phyloP scores from a whole-genome alignment of 139 green algal species.

The Nannochloris sp. region DNA sequence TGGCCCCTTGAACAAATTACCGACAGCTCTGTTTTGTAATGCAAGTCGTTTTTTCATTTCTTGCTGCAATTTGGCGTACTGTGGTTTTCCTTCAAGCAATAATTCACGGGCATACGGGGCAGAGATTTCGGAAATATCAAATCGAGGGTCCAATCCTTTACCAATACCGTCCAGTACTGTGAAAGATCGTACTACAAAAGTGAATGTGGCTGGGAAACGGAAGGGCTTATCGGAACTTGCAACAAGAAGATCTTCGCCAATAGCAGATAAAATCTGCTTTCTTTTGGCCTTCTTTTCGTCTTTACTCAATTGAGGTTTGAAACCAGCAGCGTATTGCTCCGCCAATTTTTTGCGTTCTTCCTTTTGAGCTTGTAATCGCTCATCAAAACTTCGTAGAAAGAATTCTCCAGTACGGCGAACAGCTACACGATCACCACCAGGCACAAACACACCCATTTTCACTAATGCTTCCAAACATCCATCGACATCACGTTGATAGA shows the following conservation, averaged over 20 bases:
- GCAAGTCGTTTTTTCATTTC: constrained; percentile 53
- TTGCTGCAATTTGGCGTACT: constrained; percentile 39
- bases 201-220: constrained; percentile 97
- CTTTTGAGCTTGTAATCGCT: constrained; percentile 51
- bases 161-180: constrained; percentile 96
- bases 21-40: constrained; percentile 77
- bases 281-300: constrained; percentile 49
- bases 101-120: constrained; percentile 88
- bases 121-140: constrained; percentile 97
- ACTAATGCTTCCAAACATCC: constrained; percentile 80
- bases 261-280: constrained; percentile 83
- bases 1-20: constrained; percentile 87
- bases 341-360: constrained; percentile 14
- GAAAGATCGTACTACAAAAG: constrained; percentile 87
- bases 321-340: constrained; percentile 53
- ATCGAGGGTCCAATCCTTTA: constrained; percentile 87
- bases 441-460: constrained; percentile 88
- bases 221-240: constrained; percentile 95
- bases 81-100: constrained; percentile 58
- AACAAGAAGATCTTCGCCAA: constrained; percentile 92
- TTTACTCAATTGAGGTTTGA: constrained; percentile 80
- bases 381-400: constrained; percentile 90
- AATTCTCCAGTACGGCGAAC: constrained; percentile 90
- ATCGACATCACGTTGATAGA: constrained; percentile 88
- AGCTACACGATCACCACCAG: constrained; percentile 73